Base-by-base conservation (phyloP, 1,284 basidiomycete species). In the Fistulinella cinereoalba region DNA sequence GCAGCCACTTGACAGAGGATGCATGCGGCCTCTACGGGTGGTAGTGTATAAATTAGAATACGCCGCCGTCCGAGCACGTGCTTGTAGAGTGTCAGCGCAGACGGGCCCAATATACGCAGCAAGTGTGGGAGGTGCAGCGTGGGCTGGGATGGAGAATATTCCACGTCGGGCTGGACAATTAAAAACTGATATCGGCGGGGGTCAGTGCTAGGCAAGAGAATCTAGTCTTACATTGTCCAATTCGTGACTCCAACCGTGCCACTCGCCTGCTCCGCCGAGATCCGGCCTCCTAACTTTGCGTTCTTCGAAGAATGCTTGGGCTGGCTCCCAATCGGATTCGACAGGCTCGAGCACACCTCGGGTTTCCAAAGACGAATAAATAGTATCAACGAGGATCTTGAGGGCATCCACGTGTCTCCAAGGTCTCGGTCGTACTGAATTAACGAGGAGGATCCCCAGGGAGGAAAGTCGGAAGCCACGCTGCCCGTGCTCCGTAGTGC, bases 401-500 rank as follows among this genome's bases (percentile, higher is more conserved):
- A 91, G 73, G 2, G 77, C 75, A 0, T 73, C 62, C 4, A 83
- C 73, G 58, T 90, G 88, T 41, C 71, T 65, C 85, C 87, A 90
- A 12, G 88, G 83, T 19, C 84, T 73, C 24, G 86, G 76, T 46
- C 83, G 73, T 1, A 68, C 55, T 8, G 83, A 82, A 48, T 74
- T 78, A 10, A 78, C 81, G 23, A 90, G 73, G 1, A 90, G 70
- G 29, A 91, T 75, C n/a, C 86, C 88, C 0, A 90, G 69, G 2
- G 88, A 87, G 2, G 83, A 83, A 15, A 91, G 77, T 28, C 83
- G 80, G 60, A 85, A 87, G 6, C 88, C 88, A 38, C 88, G 79
- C 52, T 88, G 85, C 2, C 84, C 85, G 25, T 78, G 67, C 54
- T 86, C 83, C 9, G 77, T 63, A 1, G 87, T 87, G 50, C 73